Conservation (phyloP, 345 rosid genomes). For the Lumnitzera littorea region DNA sequence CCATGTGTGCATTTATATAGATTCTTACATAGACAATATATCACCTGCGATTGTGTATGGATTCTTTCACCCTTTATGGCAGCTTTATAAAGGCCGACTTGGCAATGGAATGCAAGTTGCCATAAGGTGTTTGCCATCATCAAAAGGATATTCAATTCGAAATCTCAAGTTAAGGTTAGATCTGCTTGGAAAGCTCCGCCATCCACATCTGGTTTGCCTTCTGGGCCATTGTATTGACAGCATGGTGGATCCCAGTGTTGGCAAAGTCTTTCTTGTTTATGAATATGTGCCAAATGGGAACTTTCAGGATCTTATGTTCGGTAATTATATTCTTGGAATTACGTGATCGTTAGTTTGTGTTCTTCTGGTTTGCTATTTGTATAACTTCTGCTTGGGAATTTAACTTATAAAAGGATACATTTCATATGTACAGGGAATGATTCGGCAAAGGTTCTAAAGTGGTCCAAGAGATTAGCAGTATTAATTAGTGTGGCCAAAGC, state of each 20-base stretch:
- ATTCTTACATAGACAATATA: no score
- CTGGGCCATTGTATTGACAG: slow-evolving; percentile 46
- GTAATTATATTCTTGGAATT: slow-evolving; percentile 9
- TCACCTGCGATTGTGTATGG: no score
- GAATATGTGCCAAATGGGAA: slow-evolving; percentile 32
- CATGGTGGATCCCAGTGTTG: slow-evolving; percentile 27
- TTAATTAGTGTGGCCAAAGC: slow-evolving; percentile 59
- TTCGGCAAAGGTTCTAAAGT: slow-evolving; percentile 33
- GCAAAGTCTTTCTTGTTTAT: slow-evolving; percentile 36
- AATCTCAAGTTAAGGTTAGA: slow-evolving; percentile 43
- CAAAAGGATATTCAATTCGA: slow-evolving; percentile 32
- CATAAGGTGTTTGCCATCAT: slow-evolving; percentile 36
- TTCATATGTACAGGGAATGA: slow-evolving; percentile 22
- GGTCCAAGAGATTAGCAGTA: slow-evolving; percentile 65
- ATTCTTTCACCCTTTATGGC: background rate
- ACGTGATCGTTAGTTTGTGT: no score
- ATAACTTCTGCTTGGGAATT: no score
- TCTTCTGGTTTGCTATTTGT: no score
- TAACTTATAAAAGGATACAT: no score
- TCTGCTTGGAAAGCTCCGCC: slow-evolving; percentile 43
- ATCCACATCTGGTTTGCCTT: slow-evolving; percentile 47
- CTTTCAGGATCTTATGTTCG: slow-evolving; percentile 37
- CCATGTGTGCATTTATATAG: no score
- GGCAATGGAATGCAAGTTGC: slow-evolving; percentile 38
- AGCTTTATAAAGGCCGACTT: slow-evolving; percentile 42